Base-by-base conservation (phyloP, 2,329 filamentous ascomycete species). In the Fusarium dlaminii region DNA sequence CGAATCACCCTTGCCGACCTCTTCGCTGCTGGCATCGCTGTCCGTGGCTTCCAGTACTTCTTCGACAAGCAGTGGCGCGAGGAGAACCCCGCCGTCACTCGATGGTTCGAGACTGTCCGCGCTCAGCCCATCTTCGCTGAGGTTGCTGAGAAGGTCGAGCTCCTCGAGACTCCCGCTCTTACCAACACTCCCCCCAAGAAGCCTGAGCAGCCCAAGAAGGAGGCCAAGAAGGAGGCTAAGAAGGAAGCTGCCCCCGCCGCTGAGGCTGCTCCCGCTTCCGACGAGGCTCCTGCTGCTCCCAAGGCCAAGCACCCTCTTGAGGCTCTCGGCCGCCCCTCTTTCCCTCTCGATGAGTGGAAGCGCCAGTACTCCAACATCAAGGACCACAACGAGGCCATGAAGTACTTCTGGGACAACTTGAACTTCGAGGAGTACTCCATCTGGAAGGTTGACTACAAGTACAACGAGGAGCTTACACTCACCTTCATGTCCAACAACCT, bases 401-500 rank as follows among this genome's bases (percentile, higher is more conserved):
- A 96, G 84, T 98, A 93, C 93, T 98, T 99, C 92, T 99, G 96
- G 96, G 92, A 98, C 88, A 94, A 97, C 85, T 90, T 91, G 86
- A 96, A 96, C 82, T 92, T 96, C 79, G 92, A 95, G 76, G 96
- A 99, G 87, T 99, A 96, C 91, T 97, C 95, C 64, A 87, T 99
- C 84, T 99, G 95, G 94, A 91, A 91, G 84, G 87, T 95, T 79
- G 92, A 95, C 86, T 99, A 98, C 92, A 98, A 98, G 92, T 99
- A 99, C 90, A 97, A 98, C 86, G 92, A 98, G 72, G 96, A 99
- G 91, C 90, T 99, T 78, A 98, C 94, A 82, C 88, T 96, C 86
- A 93, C 93, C 82, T 99, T 99, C 93, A 99, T 99, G 96, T 96
- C 94, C 79, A 94, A 93, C 90, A 99, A 99, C 91, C 88, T 98